Conservation (phyloP, 2,329 filamentous ascomycete genomes). For the Diplodia intermedia region DNA sequence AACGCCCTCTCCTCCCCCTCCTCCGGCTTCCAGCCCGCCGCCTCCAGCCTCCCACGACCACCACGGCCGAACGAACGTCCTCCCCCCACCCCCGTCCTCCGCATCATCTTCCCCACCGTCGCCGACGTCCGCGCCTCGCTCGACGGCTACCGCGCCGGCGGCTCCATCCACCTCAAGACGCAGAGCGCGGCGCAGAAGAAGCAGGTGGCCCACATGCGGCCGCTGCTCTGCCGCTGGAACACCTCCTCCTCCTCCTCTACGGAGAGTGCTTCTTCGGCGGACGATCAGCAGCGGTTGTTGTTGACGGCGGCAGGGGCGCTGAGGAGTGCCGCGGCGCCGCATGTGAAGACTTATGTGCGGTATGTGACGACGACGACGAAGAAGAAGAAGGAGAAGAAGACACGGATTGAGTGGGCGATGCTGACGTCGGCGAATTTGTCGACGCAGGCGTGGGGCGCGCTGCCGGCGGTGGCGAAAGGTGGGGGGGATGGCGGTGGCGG, state of each 20-base stretch:
- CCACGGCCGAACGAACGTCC: constrained; percentile 8
- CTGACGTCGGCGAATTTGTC: constrained; percentile 91
- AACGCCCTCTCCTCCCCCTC: background rate
- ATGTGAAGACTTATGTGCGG: constrained; percentile 88
- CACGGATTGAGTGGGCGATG: constrained; percentile 79
- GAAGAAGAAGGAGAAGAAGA: constrained; percentile 39
- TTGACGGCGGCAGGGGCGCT: constrained; percentile 39
- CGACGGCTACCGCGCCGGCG: constrained; percentile 78
- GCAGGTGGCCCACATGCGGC: constrained; percentile 75
- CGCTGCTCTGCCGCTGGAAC: constrained; percentile 76
- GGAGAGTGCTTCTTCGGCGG: too few relatives aligned
- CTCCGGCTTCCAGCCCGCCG: background rate
- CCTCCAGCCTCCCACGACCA: background rate
- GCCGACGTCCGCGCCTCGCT: constrained; percentile 78
- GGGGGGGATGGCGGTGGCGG: background rate
- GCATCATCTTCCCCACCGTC: constrained; percentile 80
- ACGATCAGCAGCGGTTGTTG: background rate
- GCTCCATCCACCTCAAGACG: constrained; percentile 82
- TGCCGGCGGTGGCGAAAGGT: constrained; percentile 39
- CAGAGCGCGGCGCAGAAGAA: constrained; percentile 73
- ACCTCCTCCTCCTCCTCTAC: background rate
- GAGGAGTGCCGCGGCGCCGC: constrained; percentile 72
- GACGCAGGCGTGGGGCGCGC: constrained; percentile 85
- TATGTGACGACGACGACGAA: constrained; percentile 23
- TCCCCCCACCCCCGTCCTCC: constrained; percentile 60